Percentiles rank a stretch among this genome's conserved stretches.
Conservation (phyloP, 2,329 filamentous ascomycete genomes). For the Epicoccum sorghinum region DNA sequence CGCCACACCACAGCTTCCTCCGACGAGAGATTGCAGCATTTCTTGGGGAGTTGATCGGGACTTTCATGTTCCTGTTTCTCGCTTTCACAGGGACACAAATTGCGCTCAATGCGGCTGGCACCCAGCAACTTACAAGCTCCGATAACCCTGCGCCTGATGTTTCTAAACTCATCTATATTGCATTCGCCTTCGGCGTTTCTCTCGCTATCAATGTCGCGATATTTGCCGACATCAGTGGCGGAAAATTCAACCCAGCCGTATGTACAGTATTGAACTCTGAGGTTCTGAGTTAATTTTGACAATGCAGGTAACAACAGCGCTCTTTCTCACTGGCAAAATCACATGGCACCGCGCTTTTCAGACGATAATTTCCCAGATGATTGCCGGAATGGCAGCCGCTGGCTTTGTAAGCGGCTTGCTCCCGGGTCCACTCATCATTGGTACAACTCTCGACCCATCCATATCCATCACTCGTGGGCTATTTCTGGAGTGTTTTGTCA, state of each 20-base stretch:
- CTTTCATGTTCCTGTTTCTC: conserved; percentile 53
- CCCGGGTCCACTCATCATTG: conserved; percentile 35
- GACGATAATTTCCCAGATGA: conserved; percentile 35
- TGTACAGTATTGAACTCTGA: conserved; percentile 17
- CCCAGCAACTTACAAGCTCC: conserved; percentile 34
- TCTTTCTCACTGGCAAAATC: conserved; percentile 30
- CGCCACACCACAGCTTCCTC: conserved; percentile 6
- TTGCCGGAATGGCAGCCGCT: conserved; percentile 39
- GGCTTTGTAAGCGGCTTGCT: conserved; percentile 38
- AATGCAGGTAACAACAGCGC: conserved; percentile 32
- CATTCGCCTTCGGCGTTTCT: conserved; percentile 42
- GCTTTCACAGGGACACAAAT: conserved; percentile 52
- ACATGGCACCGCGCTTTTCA: conserved; percentile 31
- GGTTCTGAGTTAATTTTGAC: neutral
- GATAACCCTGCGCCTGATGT: conserved; percentile 21
- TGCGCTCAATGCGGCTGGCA: conserved; percentile 50
- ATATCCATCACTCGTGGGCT: conserved; percentile 35
- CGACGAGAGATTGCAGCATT: conserved; percentile 32
- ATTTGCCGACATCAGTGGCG: conserved; percentile 45
- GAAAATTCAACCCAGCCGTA: conserved; percentile 40
- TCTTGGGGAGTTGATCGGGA: conserved; percentile 54
- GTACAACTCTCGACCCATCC: conserved; percentile 27
- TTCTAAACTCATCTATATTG: conserved; percentile 45
- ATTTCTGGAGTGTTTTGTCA: conserved; percentile 41
- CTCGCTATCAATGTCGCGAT: conserved; percentile 46